Conservation (phyloP, 768 basidiomycete species). For the Termitomyces sp. region DNA sequence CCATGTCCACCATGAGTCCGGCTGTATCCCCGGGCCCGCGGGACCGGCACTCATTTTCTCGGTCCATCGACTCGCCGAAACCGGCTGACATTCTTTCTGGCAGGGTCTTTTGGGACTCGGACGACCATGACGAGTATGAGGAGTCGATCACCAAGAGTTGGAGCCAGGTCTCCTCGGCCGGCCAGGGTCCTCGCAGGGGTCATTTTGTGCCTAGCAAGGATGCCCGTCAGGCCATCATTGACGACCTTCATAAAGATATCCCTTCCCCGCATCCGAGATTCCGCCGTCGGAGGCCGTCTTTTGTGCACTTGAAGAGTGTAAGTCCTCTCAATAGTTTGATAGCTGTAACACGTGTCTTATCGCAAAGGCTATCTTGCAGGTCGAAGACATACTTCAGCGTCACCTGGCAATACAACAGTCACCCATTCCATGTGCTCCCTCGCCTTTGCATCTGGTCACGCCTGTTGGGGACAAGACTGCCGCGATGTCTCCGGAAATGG, state of each 20-base stretch:
- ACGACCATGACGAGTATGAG: conserved; percentile 33
- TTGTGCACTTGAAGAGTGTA: conserved; percentile 30
- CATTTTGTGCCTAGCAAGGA: conserved; percentile 31
- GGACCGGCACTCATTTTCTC: conserved; percentile 23
- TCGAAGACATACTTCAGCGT: conserved; percentile 29
- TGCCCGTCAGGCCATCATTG: conserved; percentile 38
- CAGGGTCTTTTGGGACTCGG: conserved; percentile 46
- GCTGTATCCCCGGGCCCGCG: conserved; percentile 38
- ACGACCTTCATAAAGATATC: conserved; percentile 35
- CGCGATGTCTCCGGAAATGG: conserved; percentile 26
- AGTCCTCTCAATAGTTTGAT: conserved; percentile 13
- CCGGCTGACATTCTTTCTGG: conserved; percentile 69
- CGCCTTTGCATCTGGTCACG: conserved; percentile 12
- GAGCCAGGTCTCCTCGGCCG: conserved; percentile 19
- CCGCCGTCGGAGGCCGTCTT: conserved; percentile 21
- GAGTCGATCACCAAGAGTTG: conserved; percentile 17
- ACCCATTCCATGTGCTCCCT: conserved; percentile 17
- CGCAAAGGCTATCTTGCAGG: conserved; percentile 17
- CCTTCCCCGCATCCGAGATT: conserved; percentile 49
- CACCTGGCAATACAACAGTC: conserved; percentile 23
- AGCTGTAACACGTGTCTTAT: conserved; percentile 6
- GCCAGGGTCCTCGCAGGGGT: conserved; percentile 28
- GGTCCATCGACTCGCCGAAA: conserved; percentile 37
- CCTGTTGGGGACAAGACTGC: conserved; percentile 6
- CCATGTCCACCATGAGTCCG: conserved; percentile 68